Base-by-base conservation (phyloP, 495 filamentous ascomycete species). In the Jackrogersella multiformis region DNA sequence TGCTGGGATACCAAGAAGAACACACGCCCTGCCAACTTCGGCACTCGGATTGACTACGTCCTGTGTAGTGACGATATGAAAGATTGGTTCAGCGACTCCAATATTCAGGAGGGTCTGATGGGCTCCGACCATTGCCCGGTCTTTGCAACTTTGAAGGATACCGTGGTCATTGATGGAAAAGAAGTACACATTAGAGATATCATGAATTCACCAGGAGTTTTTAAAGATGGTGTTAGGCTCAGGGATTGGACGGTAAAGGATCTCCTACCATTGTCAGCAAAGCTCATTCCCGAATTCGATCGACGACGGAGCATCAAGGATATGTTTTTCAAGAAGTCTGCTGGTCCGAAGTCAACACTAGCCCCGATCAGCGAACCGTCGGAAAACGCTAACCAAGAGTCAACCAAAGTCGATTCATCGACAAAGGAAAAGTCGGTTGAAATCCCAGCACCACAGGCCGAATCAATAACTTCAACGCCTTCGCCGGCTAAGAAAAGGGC, bases 121-220 rank as follows among this genome's bases (percentile, higher is more conserved):
- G 95, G 95, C 9, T 99, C 95, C 0, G 95, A 99, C 71, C 95
- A 99, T 75, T 99, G 95, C 68, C 95, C 95, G 0, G 94, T 99
- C 3, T 98, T 88, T 74, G 92, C 90, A 10, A 77, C 84, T n/a
- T 82, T 94, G 34, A 89, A 90, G 48, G 84, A 93, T 32, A 78
- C 68, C 0, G 84, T 97, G 5, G 60, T 71, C 0, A 62, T 83
- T 4, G 74, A 82, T 41, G 88, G 81, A 3, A 59, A 79, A 24
- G 70, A 82, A 34, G 74, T 87, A 5, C 66, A 87, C 73, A 81
- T 94, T 9, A 78, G 74, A 12, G 93, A 97, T 74, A 73, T 96
- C 41, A 86, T 97, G 85, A 97, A 94, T 70, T 91, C 92, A 0
- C 70, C 81, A 1, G 91, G 88, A 15, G 84, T 91, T 73, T 96